A percentile compares a stretch with the other conserved stretches of the same genome.
Conservation (phyloP, 495 filamentous ascomycete species). For the Penicillium argentinense region DNA sequence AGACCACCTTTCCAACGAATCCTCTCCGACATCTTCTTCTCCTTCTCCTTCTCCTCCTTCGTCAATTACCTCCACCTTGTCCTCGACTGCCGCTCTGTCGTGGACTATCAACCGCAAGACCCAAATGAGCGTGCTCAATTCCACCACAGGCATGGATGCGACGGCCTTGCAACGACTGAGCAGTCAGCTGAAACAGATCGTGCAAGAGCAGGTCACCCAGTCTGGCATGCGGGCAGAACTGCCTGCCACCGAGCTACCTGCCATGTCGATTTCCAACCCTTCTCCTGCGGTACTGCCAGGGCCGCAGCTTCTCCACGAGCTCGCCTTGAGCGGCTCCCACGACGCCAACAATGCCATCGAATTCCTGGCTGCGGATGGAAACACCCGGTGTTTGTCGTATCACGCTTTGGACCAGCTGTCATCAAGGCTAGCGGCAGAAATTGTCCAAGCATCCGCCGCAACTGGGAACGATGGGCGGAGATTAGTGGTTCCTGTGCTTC, state of each 20-base stretch:
- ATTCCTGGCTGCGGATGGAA: constrained; percentile 50
- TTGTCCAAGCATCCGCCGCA: constrained; percentile 31
- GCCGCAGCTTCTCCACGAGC: constrained; percentile 64
- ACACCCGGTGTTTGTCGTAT: constrained; percentile 52
- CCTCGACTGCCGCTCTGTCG: constrained; percentile 14
- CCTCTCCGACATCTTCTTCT: background rate
- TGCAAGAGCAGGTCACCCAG: constrained; percentile 17
- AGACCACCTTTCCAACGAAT: background rate
- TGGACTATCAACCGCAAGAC: constrained; percentile 19
- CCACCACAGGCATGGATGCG: constrained; percentile 21
- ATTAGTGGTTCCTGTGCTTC: constrained; percentile 65
- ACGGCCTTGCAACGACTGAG: constrained; percentile 25
- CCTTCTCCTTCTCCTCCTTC: background rate
- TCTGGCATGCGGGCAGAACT: constrained; percentile 14
- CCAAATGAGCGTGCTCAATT: constrained; percentile 24
- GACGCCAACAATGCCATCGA: constrained; percentile 53
- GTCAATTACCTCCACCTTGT: background rate
- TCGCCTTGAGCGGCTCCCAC: constrained; percentile 42
- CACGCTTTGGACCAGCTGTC: constrained; percentile 56
- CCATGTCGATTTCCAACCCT: constrained; percentile 63
- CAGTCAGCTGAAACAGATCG: constrained; percentile 22
- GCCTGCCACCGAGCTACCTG: constrained; percentile 16
- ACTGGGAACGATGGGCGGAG: background rate
- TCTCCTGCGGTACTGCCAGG: constrained; percentile 54
- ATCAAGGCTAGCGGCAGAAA: constrained; percentile 48